Base-by-base conservation (phyloP, 108 stramenopile genomes). In the Asterionellopsis glacialis region DNA sequence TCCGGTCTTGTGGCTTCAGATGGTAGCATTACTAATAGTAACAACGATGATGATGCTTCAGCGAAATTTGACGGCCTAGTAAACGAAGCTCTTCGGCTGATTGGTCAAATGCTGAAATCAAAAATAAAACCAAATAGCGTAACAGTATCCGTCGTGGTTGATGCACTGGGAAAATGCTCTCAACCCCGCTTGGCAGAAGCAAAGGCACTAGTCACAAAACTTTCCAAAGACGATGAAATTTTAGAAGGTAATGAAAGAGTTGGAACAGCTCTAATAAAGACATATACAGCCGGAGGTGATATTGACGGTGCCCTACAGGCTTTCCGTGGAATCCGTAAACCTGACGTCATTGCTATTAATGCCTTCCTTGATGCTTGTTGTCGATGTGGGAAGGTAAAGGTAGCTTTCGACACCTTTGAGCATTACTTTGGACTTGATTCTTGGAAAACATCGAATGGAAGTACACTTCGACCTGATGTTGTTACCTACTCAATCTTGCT, bases 301-400 rank as follows among this genome's bases (percentile, higher is more conserved):
- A 49, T 87, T 2, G 64, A 72, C 10, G 80, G 77, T 40, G 84
- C 86, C 4, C 40, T 82, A 7, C 57, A 72, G 1, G 42, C 74
- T 1, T 87, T 85, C 72, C 47, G 56, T 22, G 22, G 60, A 48
- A 78, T 91, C 25, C 4, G 48, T 3, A 39, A 55, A 13, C 84
- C 85, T n/a, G 90, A 92, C 51, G 63, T 81, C 19, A 62, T 86
- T 11, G 87, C 90, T 25, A 48, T 92, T 26, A 92, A 92, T 65
- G 83, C 87, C 5, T 72, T 84, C 0, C 69, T 92, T 27, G 82
- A 82, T 72, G 83, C 81, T 23, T 81, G 77, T 55, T 79, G 80
- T 48, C 65, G 68, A 53, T 79, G 73, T 40, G 68, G 63, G 24
- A 59, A 73, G n/a, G 63, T 79, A 25, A 70, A 72, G 28, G 14